A percentile compares a stretch with the other conserved stretches of the same genome.
Conservation (phyloP, 306 rosid species). For the Albizia julibrissin region DNA sequence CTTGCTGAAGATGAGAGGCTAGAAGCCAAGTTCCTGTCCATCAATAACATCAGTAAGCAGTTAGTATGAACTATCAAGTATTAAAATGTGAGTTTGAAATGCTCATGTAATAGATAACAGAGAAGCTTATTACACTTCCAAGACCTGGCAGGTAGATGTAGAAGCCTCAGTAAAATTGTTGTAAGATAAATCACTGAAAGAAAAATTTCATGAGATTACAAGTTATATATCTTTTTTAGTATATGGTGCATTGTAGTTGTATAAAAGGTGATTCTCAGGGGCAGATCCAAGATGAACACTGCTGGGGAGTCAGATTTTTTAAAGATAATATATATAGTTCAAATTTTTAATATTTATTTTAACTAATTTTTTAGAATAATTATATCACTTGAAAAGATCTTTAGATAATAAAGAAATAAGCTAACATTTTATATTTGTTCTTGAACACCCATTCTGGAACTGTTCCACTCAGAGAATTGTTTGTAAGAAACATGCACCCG, state of each 20-base stretch:
- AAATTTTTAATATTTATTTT: no score
- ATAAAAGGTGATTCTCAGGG: no score
- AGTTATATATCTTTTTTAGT: constrained; percentile 14
- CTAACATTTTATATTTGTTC: constrained; percentile 49
- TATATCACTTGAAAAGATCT: no score
- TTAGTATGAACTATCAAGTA: neutral
- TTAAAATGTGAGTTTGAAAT: neutral
- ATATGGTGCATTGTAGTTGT: neutral
- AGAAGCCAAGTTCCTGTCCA: constrained; percentile 68
- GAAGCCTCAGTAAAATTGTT: no score
- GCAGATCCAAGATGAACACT: no score
- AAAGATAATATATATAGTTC: no score
- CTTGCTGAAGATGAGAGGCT: constrained; percentile 48
- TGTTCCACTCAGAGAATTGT: constrained; percentile 38
- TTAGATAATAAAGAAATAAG: neutral
- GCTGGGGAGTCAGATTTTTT: no score
- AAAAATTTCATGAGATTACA: constrained; percentile 12
- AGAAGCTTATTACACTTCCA: constrained; percentile 56
- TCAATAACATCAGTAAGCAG: neutral
- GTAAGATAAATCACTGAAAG: no score
- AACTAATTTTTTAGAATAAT: no score
- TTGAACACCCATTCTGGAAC: constrained; percentile 53
- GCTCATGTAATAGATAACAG: neutral
- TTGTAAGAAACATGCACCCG: constrained; percentile 69
- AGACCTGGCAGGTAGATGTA: constrained; percentile 34